A percentile compares a stretch with the other conserved stretches of the same genome.
Conservation (phyloP, 106 monocot species). For the Iris macrosiphon region DNA sequence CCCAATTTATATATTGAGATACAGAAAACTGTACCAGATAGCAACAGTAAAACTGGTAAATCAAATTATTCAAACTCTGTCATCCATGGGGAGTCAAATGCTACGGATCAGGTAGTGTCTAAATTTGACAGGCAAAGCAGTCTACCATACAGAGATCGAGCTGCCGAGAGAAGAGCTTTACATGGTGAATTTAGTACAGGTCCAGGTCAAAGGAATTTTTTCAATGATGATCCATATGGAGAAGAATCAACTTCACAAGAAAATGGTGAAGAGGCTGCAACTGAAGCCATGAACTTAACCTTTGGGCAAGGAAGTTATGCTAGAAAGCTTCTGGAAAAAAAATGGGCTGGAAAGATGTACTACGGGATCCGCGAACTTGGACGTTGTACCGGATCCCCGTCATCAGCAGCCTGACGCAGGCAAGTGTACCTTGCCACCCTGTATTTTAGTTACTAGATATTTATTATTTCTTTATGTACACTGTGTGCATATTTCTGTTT, state of each 20-base stretch:
- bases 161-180: constrained; percentile 74
- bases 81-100: constrained; percentile 3
- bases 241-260: constrained; percentile 11
- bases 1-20: constrained; percentile 34
- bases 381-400: too few species aligned
- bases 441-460: too few species aligned
- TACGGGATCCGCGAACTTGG: too few species aligned
- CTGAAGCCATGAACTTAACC: constrained; percentile 34
- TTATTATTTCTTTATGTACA: too few species aligned
- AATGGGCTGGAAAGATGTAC: constrained; percentile 95
- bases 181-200: constrained; percentile 63
- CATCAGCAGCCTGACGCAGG: too few species aligned
- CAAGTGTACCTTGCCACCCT: too few species aligned
- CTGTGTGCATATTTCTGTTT: too few species aligned
- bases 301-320: constrained; percentile 61
- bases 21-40: not conserved
- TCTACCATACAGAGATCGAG: constrained; percentile 71
- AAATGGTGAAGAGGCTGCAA: constrained; percentile 25
- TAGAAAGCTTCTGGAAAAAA: constrained; percentile 66
- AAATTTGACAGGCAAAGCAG: constrained; percentile 10
- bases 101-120: not conserved
- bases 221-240: constrained; percentile 13
- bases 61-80: constrained; percentile 4
- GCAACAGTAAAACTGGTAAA: constrained; percentile 5
- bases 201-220: constrained; percentile 38